A percentile compares a stretch with the other conserved stretches of the same genome.
phyloP scores from a whole-genome alignment of 805 yeast species.

The Ogataea minuta region DNA sequence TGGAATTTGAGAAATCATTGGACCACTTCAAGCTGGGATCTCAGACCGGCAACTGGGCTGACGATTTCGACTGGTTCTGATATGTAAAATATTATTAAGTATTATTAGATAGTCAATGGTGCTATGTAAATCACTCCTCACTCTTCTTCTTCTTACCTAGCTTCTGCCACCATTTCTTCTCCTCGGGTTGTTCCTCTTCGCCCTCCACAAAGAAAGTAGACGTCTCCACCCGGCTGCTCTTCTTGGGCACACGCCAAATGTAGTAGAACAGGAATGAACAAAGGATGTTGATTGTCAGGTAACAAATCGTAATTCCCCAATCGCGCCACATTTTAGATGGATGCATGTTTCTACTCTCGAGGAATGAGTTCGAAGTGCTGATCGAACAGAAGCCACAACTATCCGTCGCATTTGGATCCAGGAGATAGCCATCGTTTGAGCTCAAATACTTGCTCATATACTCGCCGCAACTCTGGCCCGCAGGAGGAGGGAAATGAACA shows the following conservation, averaged over 20 bases:
- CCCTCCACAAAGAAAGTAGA: slow-evolving; percentile 4
- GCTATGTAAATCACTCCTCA: too few relatives aligned
- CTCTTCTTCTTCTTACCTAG: slow-evolving; percentile 1
- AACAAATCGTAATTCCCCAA: slow-evolving; percentile 49
- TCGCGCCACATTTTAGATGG: slow-evolving; percentile 56
- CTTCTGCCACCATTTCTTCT: slow-evolving; percentile 5
- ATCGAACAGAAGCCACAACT: slow-evolving; percentile 61
- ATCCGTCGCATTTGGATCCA: slow-evolving; percentile 40
- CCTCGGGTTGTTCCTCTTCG: slow-evolving; percentile 1
- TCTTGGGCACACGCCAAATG: slow-evolving; percentile 68
- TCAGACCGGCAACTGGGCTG: slow-evolving; percentile 19
- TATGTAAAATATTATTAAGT: not conserved
- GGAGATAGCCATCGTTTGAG: slow-evolving; percentile 45
- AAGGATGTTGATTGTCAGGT: slow-evolving; percentile 39
- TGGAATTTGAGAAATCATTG: slow-evolving; percentile 17
- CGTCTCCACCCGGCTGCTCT: slow-evolving; percentile 5
- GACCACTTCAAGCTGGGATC: slow-evolving; percentile 12
- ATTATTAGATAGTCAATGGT: not conserved
- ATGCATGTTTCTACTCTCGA: slow-evolving; percentile 37
- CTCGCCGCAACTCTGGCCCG: slow-evolving; percentile 54
- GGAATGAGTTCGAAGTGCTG: slow-evolving; percentile 46
- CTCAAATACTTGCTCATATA: slow-evolving; percentile 41
- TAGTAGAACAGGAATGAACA: slow-evolving; percentile 37
- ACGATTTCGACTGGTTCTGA: slow-evolving; percentile 21
- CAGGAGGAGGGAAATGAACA: slow-evolving; percentile 45